phyloP scores from a whole-genome alignment of 169 alveolate species.

The Besnoitia besnoiti region DNA sequence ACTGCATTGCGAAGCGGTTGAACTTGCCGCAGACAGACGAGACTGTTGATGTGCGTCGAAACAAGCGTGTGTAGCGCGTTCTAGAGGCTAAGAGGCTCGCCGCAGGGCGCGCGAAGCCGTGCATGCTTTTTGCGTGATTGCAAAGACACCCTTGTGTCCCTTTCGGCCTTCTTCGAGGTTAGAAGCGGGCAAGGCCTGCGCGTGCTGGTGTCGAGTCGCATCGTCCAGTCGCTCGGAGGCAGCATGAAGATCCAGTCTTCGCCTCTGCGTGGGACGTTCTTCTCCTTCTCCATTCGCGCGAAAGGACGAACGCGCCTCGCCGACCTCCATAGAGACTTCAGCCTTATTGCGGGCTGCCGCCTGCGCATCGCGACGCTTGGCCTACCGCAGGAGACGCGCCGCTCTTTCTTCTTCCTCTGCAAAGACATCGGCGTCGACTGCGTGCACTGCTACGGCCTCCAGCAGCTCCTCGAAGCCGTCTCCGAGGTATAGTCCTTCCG shows the following conservation, averaged over 20 bases:
- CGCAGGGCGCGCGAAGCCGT: no score
- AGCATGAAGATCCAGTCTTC: slow-evolving; percentile 58
- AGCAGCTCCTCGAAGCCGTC: slow-evolving; percentile 24
- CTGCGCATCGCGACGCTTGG: slow-evolving; percentile 47
- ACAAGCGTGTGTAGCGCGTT: no score
- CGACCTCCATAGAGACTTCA: slow-evolving; percentile 42
- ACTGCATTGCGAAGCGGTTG: no score
- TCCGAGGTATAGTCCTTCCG: slow-evolving; percentile 30
- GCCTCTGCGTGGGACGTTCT: slow-evolving; percentile 56
- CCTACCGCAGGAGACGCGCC: slow-evolving; percentile 43
- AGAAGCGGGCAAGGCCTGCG: slow-evolving; percentile 61
- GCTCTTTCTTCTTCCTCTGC: slow-evolving; percentile 42
- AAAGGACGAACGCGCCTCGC: slow-evolving; percentile 33
- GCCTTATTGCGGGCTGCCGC: neutral
- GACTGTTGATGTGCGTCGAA: no score
- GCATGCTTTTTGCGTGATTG: no score
- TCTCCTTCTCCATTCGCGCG: slow-evolving; percentile 48
- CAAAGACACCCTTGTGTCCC: no score
- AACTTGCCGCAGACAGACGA: no score
- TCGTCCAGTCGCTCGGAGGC: slow-evolving; percentile 52
- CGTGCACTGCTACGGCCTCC: slow-evolving; percentile 60
- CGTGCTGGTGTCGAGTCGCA: slow-evolving; percentile 35
- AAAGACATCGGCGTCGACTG: slow-evolving; percentile 55
- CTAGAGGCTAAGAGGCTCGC: no score
- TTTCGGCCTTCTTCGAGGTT: neutral